Base-by-base conservation (phyloP, 192 early-diverging fungal genomes). In the Dimargaris verticillata region DNA sequence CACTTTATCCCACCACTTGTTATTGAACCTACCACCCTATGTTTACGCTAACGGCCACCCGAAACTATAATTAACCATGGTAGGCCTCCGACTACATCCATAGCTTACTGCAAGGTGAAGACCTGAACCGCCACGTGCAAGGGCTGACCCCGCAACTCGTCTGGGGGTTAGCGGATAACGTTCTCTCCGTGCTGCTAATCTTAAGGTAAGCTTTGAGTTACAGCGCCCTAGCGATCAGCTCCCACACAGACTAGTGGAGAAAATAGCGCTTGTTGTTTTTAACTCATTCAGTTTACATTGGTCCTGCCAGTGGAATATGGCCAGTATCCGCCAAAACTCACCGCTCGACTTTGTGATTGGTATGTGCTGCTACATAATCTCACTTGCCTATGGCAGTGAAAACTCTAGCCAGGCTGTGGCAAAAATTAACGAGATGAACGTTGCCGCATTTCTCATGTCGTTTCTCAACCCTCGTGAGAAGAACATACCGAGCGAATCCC, bases 391-490 rank as follows among this genome's bases (percentile, higher is more conserved):
- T 38, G 7, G 72, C 42, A 83, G 85, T 61, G 90, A 93, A 53
- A 78, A 77, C 25, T 87, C 83, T 17, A 81, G 87, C 9, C 72
- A 77, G 22, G 76, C 77, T 20, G 68, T 93, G 22, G 74, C 78
- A 62, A 64, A 74, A 20, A 74, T 92, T 61, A 88, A 88, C 68
- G 73, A 70, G 60, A 70, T 81, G 65, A 72, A 76, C 41, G 62
- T 82, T n/a, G 61, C 78, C 13, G 76, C 75, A 0, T 83, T 87
- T 64, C 66, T 91, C 14, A 72, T 88, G 28, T 80, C 83, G 15
- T 90, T 88, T 58, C 73, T 90, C 63, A 71, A 58, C 22, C 50
- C 47, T 49, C 68, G 67, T 60, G 74, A 71, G 20, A 52, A 61
- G 42, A 68, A 61, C 44, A 72, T 60, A 57, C 63, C 72, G 28